Conservation (phyloP, 306 rosid genomes). For the Cucurbita moschata region DNA sequence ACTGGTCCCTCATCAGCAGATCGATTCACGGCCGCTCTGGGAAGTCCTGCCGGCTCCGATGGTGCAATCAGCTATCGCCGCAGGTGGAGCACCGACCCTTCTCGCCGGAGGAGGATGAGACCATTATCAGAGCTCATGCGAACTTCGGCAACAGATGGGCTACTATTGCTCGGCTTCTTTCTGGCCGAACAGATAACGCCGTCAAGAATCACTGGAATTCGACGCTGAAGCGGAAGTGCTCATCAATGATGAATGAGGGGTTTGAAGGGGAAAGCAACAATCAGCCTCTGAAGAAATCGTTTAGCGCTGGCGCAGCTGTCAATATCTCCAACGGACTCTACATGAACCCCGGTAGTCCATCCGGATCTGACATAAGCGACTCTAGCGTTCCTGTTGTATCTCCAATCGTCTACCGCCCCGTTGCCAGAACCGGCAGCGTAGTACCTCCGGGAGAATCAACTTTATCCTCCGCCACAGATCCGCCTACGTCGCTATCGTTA, state of each 20-base stretch:
- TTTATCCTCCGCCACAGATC: slow-evolving; percentile 48
- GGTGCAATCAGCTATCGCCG: slow-evolving; percentile 97
- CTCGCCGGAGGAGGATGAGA: slow-evolving; percentile 73
- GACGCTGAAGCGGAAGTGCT: slow-evolving; percentile 72
- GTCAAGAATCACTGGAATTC: slow-evolving; percentile 98
- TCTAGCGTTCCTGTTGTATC: slow-evolving; percentile 46
- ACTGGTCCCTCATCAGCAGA: slow-evolving; percentile 84
- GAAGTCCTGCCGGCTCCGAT: slow-evolving; percentile 80
- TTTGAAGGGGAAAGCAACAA: slow-evolving; percentile 14
- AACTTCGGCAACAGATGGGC: slow-evolving; percentile 98
- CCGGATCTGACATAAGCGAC: slow-evolving; percentile 87
- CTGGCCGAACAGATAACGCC: slow-evolving; percentile 94
- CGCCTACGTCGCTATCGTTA: slow-evolving; percentile 63
- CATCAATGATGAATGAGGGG: slow-evolving; percentile 23
- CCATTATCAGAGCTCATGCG: slow-evolving; percentile 75
- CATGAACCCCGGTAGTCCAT: slow-evolving; percentile 64
- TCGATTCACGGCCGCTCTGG: slow-evolving; percentile 89
- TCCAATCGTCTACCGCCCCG: slow-evolving; percentile 44
- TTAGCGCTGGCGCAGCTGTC: slow-evolving; percentile 59
- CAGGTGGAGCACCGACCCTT: slow-evolving; percentile 93
- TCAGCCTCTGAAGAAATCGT: slow-evolving; percentile 58
- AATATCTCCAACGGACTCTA: slow-evolving; percentile 48
- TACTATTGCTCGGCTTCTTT: slow-evolving; percentile 75
- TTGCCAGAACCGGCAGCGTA: slow-evolving; percentile 50
- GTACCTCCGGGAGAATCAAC: slow-evolving; percentile 44